Evolutionary conservation across 1,284 basidiomycete genomes (phyloP), one percentile per base, ranked within the genome.

Genomic region (Phenoliferia sp.): DNA sequence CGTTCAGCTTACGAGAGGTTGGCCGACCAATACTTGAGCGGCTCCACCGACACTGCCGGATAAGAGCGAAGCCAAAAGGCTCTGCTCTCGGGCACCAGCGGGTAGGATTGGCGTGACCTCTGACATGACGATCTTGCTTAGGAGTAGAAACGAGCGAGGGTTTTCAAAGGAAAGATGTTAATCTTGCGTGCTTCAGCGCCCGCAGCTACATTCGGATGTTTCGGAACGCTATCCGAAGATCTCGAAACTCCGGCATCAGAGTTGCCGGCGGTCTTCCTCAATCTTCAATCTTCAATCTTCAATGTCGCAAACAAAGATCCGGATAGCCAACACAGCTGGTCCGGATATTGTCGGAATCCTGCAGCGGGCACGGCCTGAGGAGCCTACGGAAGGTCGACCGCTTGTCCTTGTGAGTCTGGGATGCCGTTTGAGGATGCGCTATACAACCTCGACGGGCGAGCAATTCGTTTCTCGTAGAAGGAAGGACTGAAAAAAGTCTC

Each of bases 1-100:
- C 39, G 17, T 5, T 6, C 19, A 3, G 72, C 80, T 66, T 66
- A 80, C 80, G 57, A 77, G 67, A 3, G 89, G 90, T 75, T 93
- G 92, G 3, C 92, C 92, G 39, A 92, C 87, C 12, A 95, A 81
- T 32, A 96, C 92, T 63, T 81, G 80, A 5, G 73, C 69, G 80
- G 80, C 80, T 22, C 81, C 81, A 39, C 80, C 80, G 12, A 80
- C 75, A 63, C 76, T 77, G n/a, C 81, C 80, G 10, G 78, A 75
- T 26, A 81, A 74, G 33, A 81, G 78, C 72, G 75, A 77, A 60
- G 65, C 76, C 28, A 55, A 34, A 19, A 52, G 48, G 48, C 48
- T 52, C 19, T 52, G 48, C 48, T 52, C 48, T 9, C 48, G 48
- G 7, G 48, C 48, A 7, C 48, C 19, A n/a, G n/a, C n/a, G n/a